Base-by-base conservation (phyloP, 2,329 filamentous ascomycete genomes). In the Aspergillus ibericus region DNA sequence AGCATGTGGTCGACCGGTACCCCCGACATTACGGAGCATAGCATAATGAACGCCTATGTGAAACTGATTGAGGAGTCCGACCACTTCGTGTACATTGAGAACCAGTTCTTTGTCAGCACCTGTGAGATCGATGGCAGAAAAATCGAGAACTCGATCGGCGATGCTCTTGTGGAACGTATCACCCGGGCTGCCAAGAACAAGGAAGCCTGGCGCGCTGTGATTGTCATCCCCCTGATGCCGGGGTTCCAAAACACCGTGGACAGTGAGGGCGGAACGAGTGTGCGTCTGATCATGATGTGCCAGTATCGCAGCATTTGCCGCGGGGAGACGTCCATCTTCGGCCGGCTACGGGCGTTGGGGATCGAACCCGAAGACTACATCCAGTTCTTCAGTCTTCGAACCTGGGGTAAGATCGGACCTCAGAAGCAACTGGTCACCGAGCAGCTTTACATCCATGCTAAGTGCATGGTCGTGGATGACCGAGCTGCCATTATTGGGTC, bases 31-130 rank as follows among this genome's bases (percentile, higher is more conserved):
- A 90, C 89, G 0, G 95, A 99, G 73, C 88, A 93, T 75, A 98
- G 93, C 71, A 98, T 99, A 71, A 93, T 96, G 83, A 95, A 89
- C 63, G 93, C 95, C 3, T 98, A 98, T 70, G 85, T 96, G 66
- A 95, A 96, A 73, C 87, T 96, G 81, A 99, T 99, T 66, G 89
- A 95, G 64, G 89, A 93, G 63, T 97, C 92, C 1, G 92, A 99
- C 49, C 95, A 98, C 74, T 96, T 97, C 69, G 91, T 98, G 53
- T 98, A 99, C 76, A 96, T 98, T 65, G 95, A 99, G 74, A 99
- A 99, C 72, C 95, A 99, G 71, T 99, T 98, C 77, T 99, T 96
- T 79, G 90, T 99, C 74, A 96, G 91, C 35, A 96, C 91, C 65
- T 95, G 91, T 52, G 90, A 95, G 69, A 92, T 93, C 5, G 87